Evolutionary conservation across 495 filamentous ascomycete species (phyloP), one percentile per base, ranked within the genome.

Genomic region (Neurospora sp.): DNA sequence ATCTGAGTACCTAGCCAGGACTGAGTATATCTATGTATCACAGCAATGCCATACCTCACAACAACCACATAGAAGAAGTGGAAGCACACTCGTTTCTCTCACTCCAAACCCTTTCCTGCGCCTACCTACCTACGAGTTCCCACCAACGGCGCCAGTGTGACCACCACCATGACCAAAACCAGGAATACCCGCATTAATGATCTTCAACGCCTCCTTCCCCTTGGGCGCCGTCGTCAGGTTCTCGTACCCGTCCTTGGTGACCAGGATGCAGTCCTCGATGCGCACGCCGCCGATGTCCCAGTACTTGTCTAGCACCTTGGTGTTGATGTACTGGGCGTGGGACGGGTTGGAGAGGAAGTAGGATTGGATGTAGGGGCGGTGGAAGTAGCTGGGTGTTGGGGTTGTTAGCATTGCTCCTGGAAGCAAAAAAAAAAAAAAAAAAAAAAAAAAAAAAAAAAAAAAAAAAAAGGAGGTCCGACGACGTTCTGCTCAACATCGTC

Each of bases 231-330:
- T 90, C 1, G 94, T 97, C 76, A 98, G 81, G 76, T 94, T 95
- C 81, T 96, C 92, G 76, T 90, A 90, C 35, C 93, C 93, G 41
- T 86, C 84, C 37, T 86, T 84, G 3, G 93, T 97, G 16, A 97
- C 89, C 12, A 97, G 84, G 69, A 97, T 91, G 80, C 94, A 92
- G 81, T 97, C 95, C 83, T 98, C 95, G 74, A 98, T 95, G 42
- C 95, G 87, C 39, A 96, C 94, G 16, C 95, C 95, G 20, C 95
- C 95, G 31, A 97, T 89, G 37, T 84, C 84, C 74, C 91, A 90
- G 77, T 92, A 97, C 74, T 87, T 86, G 18, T 88, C 87, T 4
- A 96, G 85, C 42, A 91, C 88, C 3, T 88, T 85, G 72, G 86
- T 87, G 84, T 97, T 87, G 82, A 98, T 94, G 78, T 89, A 95